Percentiles rank a stretch among this genome's conserved stretches.
Conservation (phyloP, 495 filamentous ascomycete species). For the Tuber aestivum region DNA sequence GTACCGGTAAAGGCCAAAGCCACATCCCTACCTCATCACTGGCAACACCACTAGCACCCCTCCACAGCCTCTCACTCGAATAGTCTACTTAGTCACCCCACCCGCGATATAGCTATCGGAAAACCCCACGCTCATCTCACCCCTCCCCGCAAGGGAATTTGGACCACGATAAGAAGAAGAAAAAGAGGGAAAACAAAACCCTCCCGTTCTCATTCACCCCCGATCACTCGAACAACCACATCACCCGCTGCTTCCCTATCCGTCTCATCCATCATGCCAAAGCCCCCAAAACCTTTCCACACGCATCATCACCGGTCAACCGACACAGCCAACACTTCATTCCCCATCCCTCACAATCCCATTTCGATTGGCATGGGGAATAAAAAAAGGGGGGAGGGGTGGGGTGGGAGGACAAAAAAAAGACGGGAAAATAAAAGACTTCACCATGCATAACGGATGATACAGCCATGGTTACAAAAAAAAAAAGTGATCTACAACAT, state of each 20-base stretch:
- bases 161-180: neutral
- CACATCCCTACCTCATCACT: neutral
- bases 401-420: neutral
- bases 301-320: neutral
- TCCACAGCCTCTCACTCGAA: neutral
- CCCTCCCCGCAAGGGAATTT: neutral
- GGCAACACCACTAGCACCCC: neutral
- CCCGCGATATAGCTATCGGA: neutral
- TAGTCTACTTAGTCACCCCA: neutral
- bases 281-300: neutral
- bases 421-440: neutral
- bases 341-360: neutral
- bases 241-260: neutral
- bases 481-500: neutral
- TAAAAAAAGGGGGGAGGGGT: neutral
- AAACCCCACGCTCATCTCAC: neutral
- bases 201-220: slow-evolving; percentile 4
- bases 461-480: slow-evolving; percentile 12
- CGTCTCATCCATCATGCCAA: neutral
- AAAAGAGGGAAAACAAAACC: neutral
- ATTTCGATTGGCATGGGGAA: neutral
- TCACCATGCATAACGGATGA: slow-evolving; percentile 5
- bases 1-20: slow-evolving; percentile 7
- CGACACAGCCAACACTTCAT: neutral
- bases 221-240: slow-evolving; percentile 10